These are phyloP conservation scores for Acanthamoeba royreba DNA, from an alignment of 208 protist genomes.

Conservation along the genomic window DNA sequence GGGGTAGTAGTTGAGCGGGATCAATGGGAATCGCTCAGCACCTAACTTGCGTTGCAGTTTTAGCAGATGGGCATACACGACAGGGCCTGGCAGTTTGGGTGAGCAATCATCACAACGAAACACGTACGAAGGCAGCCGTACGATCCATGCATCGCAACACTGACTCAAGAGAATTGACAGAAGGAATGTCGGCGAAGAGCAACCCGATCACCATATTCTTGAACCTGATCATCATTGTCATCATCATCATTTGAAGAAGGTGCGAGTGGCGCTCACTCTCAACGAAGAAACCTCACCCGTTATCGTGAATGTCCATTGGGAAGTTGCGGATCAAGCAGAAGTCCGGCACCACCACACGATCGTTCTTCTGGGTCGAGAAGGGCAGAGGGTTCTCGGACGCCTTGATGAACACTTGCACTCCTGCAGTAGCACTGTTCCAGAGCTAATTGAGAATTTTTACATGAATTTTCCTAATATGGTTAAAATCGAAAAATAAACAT, in stretches of 20 bases:
- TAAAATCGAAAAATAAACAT: neutral
- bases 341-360: constrained; percentile 38
- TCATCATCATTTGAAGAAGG: neutral
- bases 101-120: neutral
- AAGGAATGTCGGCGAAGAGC: constrained; percentile 40
- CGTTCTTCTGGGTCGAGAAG: constrained; percentile 38
- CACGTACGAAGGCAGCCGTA: neutral
- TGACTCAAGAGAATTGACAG: constrained; percentile 42
- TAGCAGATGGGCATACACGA: constrained; percentile 24
- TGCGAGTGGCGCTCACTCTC: neutral
- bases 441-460: neutral
- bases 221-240: neutral
- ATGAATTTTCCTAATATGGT: neutral
- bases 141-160: constrained; percentile 12
- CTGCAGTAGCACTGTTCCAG: neutral
- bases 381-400: constrained; percentile 28
- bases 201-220: constrained; percentile 54
- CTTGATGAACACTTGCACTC: constrained; percentile 20
- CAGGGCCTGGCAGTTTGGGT: neutral
- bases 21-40: neutral
- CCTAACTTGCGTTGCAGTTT: neutral
- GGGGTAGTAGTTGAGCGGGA: constrained; percentile 43
- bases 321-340: constrained; percentile 60
- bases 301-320: constrained; percentile 41
- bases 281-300: neutral